Conservation (phyloP, 2,329 filamentous ascomycete genomes). For the Domatiomyces globalis region DNA sequence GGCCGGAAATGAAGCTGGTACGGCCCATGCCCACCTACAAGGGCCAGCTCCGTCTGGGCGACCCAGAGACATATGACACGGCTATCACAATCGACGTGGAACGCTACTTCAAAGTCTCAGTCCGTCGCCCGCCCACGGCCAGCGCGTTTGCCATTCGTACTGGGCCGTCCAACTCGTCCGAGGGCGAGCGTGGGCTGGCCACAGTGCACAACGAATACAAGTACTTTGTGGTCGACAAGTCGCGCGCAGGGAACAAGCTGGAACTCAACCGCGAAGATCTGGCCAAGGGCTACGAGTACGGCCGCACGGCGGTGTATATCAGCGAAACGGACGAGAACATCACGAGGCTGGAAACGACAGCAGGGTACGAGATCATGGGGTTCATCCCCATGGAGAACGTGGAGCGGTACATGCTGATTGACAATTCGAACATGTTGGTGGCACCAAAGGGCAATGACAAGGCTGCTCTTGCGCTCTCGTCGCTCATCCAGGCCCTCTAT, state of each 20-base stretch:
- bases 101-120: constrained; percentile 74
- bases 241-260: constrained; percentile 60
- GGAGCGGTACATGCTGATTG: constrained; percentile 73
- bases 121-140: constrained; percentile 58
- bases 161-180: neutral
- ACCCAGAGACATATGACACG: constrained; percentile 56
- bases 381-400: constrained; percentile 65
- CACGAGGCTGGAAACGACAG: constrained; percentile 67
- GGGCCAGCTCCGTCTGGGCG: constrained; percentile 65
- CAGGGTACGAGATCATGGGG: constrained; percentile 67
- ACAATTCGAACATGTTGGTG: constrained; percentile 62
- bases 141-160: constrained; percentile 55
- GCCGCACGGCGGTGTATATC: constrained; percentile 80
- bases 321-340: constrained; percentile 74
- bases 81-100: constrained; percentile 76
- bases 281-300: constrained; percentile 90
- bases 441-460: constrained; percentile 66
- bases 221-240: constrained; percentile 66
- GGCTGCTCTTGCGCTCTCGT: constrained; percentile 71
- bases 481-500: constrained; percentile 72
- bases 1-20: constrained; percentile 61
- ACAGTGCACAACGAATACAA: constrained; percentile 59
- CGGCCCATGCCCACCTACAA: constrained; percentile 66
- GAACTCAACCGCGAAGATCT: constrained; percentile 72
- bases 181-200: constrained; percentile 16